Percentiles rank a stretch among this genome's conserved stretches.
These are phyloP conservation scores for Ophiostoma populinum DNA, from an alignment of 2,329 filamentous ascomycete species.

Conservation along the genomic window DNA sequence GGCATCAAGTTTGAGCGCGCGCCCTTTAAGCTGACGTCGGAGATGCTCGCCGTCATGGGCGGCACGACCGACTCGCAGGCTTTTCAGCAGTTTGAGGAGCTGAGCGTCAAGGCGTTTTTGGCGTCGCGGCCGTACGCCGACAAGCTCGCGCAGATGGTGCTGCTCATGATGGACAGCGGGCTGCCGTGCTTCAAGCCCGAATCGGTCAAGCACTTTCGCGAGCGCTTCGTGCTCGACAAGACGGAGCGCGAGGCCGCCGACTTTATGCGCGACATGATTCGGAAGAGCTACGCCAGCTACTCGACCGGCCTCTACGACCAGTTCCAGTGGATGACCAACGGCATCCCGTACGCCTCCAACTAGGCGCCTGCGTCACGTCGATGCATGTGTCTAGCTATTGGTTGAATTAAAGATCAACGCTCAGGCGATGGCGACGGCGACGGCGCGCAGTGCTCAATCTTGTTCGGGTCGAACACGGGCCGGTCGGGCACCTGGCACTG, in stretches of 20 bases:
- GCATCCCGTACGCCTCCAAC: constrained; percentile 12
- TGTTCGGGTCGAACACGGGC: too few species aligned
- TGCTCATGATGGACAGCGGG: constrained; percentile 90
- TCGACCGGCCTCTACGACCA: constrained; percentile 93
- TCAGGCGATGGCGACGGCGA: too few species aligned
- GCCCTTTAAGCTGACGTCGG: constrained; percentile 90
- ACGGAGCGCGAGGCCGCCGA: constrained; percentile 85
- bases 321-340: constrained; percentile 46
- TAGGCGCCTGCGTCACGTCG: too few species aligned
- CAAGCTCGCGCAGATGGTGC: constrained; percentile 77
- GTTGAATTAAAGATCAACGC: too few species aligned
- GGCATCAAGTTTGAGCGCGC: constrained; percentile 96
- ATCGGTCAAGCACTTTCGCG: constrained; percentile 79
- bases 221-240: constrained; percentile 84
- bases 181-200: constrained; percentile 96
- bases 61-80: constrained; percentile 68
- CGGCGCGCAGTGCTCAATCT: too few species aligned
- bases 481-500: too few species aligned
- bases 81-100: constrained; percentile 91
- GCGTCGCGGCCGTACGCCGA: constrained; percentile 73
- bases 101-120: constrained; percentile 90
- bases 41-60: constrained; percentile 99
- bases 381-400: too few species aligned
- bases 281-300: constrained; percentile 79
- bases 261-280: constrained; percentile 77